Evolutionary conservation across 495 filamentous ascomycete species (phyloP), one percentile per base, ranked within the genome.

Genomic region (Pyrenopolyporus hunteri): DNA sequence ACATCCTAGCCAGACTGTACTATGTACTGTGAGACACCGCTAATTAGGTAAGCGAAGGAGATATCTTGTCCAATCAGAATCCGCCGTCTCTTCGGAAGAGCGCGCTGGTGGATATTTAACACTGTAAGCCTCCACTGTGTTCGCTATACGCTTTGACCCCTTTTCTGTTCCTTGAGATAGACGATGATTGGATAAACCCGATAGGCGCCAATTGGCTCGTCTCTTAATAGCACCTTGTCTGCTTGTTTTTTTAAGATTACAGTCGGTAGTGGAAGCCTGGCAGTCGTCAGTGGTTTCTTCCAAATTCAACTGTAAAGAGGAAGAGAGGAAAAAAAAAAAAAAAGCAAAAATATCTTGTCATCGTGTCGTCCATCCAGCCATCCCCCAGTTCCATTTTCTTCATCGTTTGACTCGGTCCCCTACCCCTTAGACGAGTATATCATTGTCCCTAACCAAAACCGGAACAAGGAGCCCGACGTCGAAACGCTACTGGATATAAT

Each of bases 71-170:
- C 61, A 64, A 64, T 64, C 42, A 55, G 31, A 51, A 44, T 3
- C 26, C 31, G 2, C 40, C 35, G 25, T 26, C 8, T 10, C n/a
- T 19, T 35, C 9, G 31, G 29, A 25, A 16, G 2, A 13, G n/a
- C 20, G 26, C 47, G 26, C 52, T 7, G 23, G 48, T 54, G 20
- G 25, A n/a, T 31, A 59, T 39, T n/a, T 2, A 2, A 43, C 42
- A 59, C 49, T 59, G 44, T 64, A 29, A 26, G 1, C 2, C 9
- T 35, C 5, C 23, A 64, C 55, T 45, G 61, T 64, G 61, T 55
- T 60, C 39, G 37, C 29, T 44, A 49, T 35, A 31, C 48, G 49
- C 54, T 54, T 36, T 33, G 59, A 33, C 42, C 49, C 47, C 22
- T 37, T 31, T 50, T 55, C 35, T 23, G 29, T 19, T 50, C 20